Base-by-base conservation (phyloP, 345 rosid genomes). In the Eucalyptus marginata region DNA sequence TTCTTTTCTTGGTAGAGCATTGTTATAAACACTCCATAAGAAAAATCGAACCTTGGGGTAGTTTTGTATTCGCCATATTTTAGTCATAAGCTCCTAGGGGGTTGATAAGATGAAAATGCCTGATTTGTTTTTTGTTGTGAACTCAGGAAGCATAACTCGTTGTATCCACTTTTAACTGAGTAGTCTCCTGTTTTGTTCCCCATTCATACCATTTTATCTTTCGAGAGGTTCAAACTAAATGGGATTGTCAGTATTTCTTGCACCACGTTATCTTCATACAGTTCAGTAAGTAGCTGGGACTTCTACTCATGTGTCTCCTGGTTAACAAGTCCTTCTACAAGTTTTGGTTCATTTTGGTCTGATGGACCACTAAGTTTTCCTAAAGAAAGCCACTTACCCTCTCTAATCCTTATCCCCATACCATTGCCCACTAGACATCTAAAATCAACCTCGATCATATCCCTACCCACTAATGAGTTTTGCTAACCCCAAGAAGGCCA, bases 241-340 rank as follows among this genome's bases (percentile, higher is more conserved):
- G 3, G 29, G 29, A 58, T 25, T 24, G 64, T 25, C 0, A 0
- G 7, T 24, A 58, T 58, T 11, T 58, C 13, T 58, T 58, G 3
- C 64, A 24, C 64, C 64, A 10, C 29, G 5, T 10, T 25, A 7
- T 58, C 64, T 24, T 58, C n/a, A 5, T 25, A 58, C 25, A 10
- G 14, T 24, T 24, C 3, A 3, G 64, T 22, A 11, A 58, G 27
- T 25, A 58, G 12, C 7, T 25, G 1, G 6, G 64, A 24, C 4
- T 58, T 58, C 13, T 14, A 10, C 29, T 58, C 64, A 58, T 58
- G 64, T 58, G 6, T 58, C 64, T 58, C 64, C 3, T 25, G 0
- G 14, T 25, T 58, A 24, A 58, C 13, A 10, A 58, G 13, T 58
- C 64, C n/a, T 20, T 24, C 64, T 10, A 58, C 64, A 25, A 58